A percentile compares a stretch with the other conserved stretches of the same genome.
phyloP scores from a whole-genome alignment of 2,329 filamentous ascomycete species.

The Microcyclosporella mali region DNA sequence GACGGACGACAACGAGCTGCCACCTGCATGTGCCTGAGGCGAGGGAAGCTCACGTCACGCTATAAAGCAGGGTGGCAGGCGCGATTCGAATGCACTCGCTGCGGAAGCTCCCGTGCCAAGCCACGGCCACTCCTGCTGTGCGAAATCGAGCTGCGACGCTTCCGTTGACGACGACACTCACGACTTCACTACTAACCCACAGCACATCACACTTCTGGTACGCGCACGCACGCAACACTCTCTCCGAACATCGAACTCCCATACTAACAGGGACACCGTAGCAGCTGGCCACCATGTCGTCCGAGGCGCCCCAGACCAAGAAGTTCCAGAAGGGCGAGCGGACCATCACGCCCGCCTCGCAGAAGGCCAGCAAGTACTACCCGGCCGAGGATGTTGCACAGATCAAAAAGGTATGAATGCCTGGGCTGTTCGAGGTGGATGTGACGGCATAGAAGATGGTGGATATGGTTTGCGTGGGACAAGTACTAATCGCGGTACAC shows the following conservation, averaged over 20 bases:
- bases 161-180: slow-evolving; percentile 6
- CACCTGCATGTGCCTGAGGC: neutral
- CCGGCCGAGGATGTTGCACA: slow-evolving; percentile 84
- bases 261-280: neutral
- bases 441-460: neutral
- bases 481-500: slow-evolving; percentile 9
- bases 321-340: slow-evolving; percentile 96
- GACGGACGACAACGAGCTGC: neutral
- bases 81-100: neutral
- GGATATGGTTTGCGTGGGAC: slow-evolving; percentile 3
- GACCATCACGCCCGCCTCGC: slow-evolving; percentile 74
- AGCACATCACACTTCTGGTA: slow-evolving; percentile 10
- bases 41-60: too few species aligned
- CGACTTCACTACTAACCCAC: slow-evolving; percentile 10
- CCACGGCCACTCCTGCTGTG: neutral
- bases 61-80: neutral
- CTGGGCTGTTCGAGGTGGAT: neutral
- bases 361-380: slow-evolving; percentile 99
- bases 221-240: slow-evolving; percentile 1
- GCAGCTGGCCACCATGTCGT: slow-evolving; percentile 26
- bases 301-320: slow-evolving; percentile 58
- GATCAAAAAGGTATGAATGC: slow-evolving; percentile 79
- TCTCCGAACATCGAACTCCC: neutral
- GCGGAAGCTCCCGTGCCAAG: too few species aligned
- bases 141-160: neutral